Conservation (phyloP, 345 rosid genomes). For the Camelina sativa region DNA sequence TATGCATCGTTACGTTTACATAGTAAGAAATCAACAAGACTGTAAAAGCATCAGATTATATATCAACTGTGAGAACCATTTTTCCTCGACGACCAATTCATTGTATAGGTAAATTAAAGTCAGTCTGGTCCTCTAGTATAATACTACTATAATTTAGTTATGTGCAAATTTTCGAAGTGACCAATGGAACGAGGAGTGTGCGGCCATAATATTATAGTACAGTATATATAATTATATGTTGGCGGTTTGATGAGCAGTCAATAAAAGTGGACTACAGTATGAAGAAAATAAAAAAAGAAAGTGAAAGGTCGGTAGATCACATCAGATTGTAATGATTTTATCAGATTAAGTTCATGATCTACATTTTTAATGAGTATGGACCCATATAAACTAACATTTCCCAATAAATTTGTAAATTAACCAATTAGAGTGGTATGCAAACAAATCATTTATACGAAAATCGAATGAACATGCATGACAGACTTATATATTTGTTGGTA, state of each 20-base stretch:
- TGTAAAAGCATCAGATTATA: too few species aligned
- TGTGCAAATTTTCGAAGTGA: slow-evolving; percentile 27
- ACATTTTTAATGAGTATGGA: slow-evolving; percentile 43
- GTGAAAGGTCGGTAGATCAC: slow-evolving; percentile 70
- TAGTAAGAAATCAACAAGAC: too few species aligned
- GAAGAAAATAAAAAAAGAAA: slow-evolving; percentile 1
- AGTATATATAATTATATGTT: slow-evolving; percentile 26
- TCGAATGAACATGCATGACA: not conserved
- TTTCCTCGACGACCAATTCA: not conserved
- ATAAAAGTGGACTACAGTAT: slow-evolving; percentile 29
- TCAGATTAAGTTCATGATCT: slow-evolving; percentile 56
- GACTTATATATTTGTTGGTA: not conserved
- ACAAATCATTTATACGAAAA: not conserved
- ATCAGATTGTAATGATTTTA: slow-evolving; percentile 64
- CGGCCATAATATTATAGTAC: slow-evolving; percentile 39
- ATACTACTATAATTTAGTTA: not conserved
- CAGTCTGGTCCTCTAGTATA: too few species aligned
- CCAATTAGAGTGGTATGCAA: not conserved
- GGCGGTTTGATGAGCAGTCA: slow-evolving; percentile 45
- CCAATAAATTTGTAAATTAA: not conserved
- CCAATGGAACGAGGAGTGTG: slow-evolving; percentile 39
- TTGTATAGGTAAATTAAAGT: slow-evolving; percentile 1
- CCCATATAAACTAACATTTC: slow-evolving; percentile 29
- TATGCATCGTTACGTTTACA: not conserved
- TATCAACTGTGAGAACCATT: not conserved